Evolutionary conservation across 768 basidiomycete genomes (phyloP), one percentile per base, ranked within the genome.

Genomic region (Macrocybe gigantea): DNA sequence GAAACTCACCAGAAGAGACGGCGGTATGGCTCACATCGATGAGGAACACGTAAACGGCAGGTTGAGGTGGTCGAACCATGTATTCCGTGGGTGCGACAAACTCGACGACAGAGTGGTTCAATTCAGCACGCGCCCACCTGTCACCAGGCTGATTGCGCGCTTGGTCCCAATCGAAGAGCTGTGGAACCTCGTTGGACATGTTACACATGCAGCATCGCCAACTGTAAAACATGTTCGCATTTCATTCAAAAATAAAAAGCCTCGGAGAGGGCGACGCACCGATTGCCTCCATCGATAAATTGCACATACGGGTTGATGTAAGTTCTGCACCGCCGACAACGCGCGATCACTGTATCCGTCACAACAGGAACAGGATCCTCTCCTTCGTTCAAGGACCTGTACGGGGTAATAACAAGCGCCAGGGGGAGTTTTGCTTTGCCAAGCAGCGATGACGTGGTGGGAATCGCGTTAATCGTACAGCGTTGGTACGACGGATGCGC

Each of bases 171-270:
- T 99, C 96, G 62, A 98, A 98, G 44, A 96, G 73, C 58, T 97
- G 94, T 15, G 96, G 96, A 0, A 98, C 94, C 67, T 98, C 96
- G 64, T 98, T 99, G 37, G 91, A 88, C 78, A 98, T 83, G 59
- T 87, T 90, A 66, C 96, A 99, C 93, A 99, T 93, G 67, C 93
- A 95, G 66, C 96, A 99, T 63, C 96, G 88, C 96, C 96, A 99
- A 53, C 88, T 87, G 48, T 5, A 47, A 14, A 46, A 44, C 31
- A 39, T 22, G 45, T 48, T 32, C 49, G 36, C 8, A 35, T 7
- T 31, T 33, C 14, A 33, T 30, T 39, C 33, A 30, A 9, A 33
- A 11, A 35, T 13, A 15, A 14, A 10, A 48, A 6, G 34, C 43
- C 14, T 15, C 42, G 33, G n/a, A 5, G 36, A 36, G 12, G 30